A percentile compares a stretch with the other conserved stretches of the same genome.
These are phyloP conservation scores for Aspergillus amoenus DNA, from an alignment of 2,329 filamentous ascomycete genomes.

Conservation along the genomic window DNA sequence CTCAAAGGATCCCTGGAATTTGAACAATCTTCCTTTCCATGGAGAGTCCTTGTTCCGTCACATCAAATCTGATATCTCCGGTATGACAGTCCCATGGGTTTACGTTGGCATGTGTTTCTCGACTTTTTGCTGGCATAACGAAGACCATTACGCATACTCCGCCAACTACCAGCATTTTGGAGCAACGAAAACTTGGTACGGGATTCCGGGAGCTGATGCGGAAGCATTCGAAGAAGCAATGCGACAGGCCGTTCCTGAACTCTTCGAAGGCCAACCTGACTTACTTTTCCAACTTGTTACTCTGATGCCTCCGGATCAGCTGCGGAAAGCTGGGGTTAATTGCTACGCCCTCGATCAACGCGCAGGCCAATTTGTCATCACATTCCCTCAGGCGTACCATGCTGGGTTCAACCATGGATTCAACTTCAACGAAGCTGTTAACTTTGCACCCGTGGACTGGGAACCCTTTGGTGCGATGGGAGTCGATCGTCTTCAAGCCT, in stretches of 20 bases:
- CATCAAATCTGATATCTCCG: slow-evolving; percentile 97
- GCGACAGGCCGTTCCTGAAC: slow-evolving; percentile 88
- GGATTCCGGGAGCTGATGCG: slow-evolving; percentile 89
- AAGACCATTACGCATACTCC: slow-evolving; percentile 97
- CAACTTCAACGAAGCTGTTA: slow-evolving; percentile 98
- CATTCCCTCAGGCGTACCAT: slow-evolving; percentile 95
- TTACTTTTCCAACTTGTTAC: slow-evolving; percentile 97
- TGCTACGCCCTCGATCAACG: slow-evolving; percentile 96
- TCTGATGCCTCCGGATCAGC: slow-evolving; percentile 84
- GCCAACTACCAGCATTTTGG: slow-evolving; percentile 98
- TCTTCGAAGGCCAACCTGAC: slow-evolving; percentile 96
- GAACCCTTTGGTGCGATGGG: slow-evolving; percentile 86
- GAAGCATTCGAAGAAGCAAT: slow-evolving; percentile 95
- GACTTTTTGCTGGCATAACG: slow-evolving; percentile 99
- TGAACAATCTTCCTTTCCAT: slow-evolving; percentile 88
- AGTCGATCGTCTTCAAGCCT: slow-evolving; percentile 81
- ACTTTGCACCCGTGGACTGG: slow-evolving; percentile 95
- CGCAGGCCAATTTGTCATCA: slow-evolving; percentile 93
- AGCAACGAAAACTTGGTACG: slow-evolving; percentile 98
- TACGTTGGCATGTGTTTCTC: slow-evolving; percentile 99
- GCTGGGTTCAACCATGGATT: slow-evolving; percentile 98
- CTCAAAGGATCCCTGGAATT: slow-evolving; percentile 89
- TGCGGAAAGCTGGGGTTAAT: slow-evolving; percentile 87
- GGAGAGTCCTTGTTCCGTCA: slow-evolving; percentile 91
- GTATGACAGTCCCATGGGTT: slow-evolving; percentile 98